A percentile compares a stretch with the other conserved stretches of the same genome.
These are phyloP conservation scores for Barnettozyma sucrosica DNA, from an alignment of 805 yeast species.

Conservation along the genomic window DNA sequence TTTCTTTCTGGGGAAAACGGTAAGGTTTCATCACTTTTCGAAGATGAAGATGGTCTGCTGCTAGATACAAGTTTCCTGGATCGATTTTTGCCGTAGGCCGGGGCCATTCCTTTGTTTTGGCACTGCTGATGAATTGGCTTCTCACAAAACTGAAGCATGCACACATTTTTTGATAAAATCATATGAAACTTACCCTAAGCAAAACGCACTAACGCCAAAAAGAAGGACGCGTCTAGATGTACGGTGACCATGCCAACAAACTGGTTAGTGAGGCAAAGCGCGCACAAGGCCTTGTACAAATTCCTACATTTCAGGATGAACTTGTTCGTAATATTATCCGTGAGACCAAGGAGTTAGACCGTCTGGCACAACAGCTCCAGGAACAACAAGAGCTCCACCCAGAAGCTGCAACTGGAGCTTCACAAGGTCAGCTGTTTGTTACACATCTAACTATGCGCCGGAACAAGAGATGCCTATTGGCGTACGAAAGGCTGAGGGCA, in stretches of 20 bases:
- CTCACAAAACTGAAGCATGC: background rate
- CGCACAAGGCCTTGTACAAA: conserved; percentile 52
- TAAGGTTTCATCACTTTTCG: background rate
- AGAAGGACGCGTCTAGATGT: conserved; percentile 43
- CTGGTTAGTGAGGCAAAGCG: conserved; percentile 83
- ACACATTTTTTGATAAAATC: background rate
- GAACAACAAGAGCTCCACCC: conserved; percentile 27
- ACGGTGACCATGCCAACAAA: conserved; percentile 82
- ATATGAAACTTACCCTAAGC: background rate
- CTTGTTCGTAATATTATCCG: conserved; percentile 61
- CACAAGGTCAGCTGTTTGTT: conserved; percentile 48
- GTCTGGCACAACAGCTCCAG: conserved; percentile 46
- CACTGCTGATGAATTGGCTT: background rate
- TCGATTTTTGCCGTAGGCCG: conserved; percentile 4
- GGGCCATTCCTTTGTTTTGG: conserved; percentile 1
- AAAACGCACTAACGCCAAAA: background rate
- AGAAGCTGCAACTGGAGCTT: conserved; percentile 32
- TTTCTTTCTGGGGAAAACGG: conserved; percentile 7
- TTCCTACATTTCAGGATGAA: conserved; percentile 71
- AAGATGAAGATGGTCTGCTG: background rate
- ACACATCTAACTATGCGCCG: conserved; percentile 74
- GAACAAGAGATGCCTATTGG: conserved; percentile 84
- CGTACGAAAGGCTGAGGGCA: conserved; percentile 72
- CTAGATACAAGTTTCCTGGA: conserved; percentile 1
- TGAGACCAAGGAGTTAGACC: conserved; percentile 62